Evolutionary conservation across 805 yeast genomes (phyloP).

Genomic region (Candida montana): DNA sequence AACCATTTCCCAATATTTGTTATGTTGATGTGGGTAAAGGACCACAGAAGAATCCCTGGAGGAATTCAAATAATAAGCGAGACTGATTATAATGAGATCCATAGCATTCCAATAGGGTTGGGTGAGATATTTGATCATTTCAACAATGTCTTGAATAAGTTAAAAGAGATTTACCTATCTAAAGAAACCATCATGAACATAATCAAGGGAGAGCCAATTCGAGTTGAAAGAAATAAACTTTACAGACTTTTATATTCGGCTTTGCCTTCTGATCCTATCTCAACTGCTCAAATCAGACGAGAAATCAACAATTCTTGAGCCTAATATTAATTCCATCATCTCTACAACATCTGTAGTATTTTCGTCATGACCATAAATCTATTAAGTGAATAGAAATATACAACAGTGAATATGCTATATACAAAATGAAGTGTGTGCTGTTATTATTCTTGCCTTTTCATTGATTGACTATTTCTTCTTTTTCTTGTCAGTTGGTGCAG

Average conservation of each 20-base stretch:
- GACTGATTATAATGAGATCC: conserved; percentile 25
- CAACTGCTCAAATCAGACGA: conserved; percentile 3
- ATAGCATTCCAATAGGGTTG: conserved; percentile 41
- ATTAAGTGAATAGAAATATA: not conserved
- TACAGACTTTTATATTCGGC: conserved; percentile 49
- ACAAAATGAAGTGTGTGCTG: conserved; percentile 4
- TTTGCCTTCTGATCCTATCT: conserved; percentile 34
- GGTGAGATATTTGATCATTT: conserved; percentile 45
- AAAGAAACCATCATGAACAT: conserved; percentile 34
- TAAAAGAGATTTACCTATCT: conserved; percentile 40
- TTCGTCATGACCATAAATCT: not conserved
- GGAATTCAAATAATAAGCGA: conserved; percentile 37
- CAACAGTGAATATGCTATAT: conserved; percentile 7
- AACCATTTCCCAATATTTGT: conserved; percentile 89
- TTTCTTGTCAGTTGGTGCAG: conserved; percentile 32
- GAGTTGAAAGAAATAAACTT: conserved; percentile 42
- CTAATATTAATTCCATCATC: too few relatives aligned
- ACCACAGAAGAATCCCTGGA: conserved; percentile 63
- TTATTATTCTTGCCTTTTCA: too few relatives aligned
- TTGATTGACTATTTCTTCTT: conserved; percentile 33
- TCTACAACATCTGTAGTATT: not conserved
- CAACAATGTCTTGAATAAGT: conserved; percentile 32
- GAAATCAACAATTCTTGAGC: conserved; percentile 3
- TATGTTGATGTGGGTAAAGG: conserved; percentile 70
- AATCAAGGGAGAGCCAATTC: conserved; percentile 38